Conservation (phyloP, 1,284 basidiomycete species). For the Pulchroboletus neoregius region DNA sequence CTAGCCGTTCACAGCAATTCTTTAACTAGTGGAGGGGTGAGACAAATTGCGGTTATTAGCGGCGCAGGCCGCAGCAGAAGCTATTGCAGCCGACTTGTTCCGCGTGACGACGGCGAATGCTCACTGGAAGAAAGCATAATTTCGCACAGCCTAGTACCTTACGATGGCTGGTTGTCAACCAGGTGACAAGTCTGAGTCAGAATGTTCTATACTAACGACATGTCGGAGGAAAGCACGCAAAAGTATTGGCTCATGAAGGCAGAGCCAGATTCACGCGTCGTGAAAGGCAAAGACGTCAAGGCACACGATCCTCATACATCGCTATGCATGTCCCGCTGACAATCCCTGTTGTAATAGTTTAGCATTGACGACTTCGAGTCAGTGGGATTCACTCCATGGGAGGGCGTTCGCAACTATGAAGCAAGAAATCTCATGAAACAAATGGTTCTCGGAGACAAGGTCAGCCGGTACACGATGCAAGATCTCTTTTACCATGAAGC, state of each 20-base stretch:
- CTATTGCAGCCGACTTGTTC: slow-evolving; percentile 7
- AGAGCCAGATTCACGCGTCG: slow-evolving; percentile 82
- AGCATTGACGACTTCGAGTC: slow-evolving; percentile 86
- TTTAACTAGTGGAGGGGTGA: slow-evolving; percentile 4
- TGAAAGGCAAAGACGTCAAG: slow-evolving; percentile 90
- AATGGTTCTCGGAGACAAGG: slow-evolving; percentile 85
- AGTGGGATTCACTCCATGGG: slow-evolving; percentile 78
- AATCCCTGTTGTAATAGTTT: slow-evolving; percentile 51
- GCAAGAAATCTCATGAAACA: slow-evolving; percentile 90
- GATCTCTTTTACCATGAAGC: neutral
- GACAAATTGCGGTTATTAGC: slow-evolving; percentile 1
- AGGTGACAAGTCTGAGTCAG: slow-evolving; percentile 8
- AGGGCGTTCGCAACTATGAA: slow-evolving; percentile 89
- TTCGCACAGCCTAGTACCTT: neutral
- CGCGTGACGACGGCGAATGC: too few species aligned
- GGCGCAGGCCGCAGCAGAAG: slow-evolving; percentile 11
- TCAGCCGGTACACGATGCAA: slow-evolving; percentile 31
- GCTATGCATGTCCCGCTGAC: neutral
- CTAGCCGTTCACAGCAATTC: neutral
- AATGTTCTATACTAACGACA: neutral
- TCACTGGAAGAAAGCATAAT: too few species aligned
- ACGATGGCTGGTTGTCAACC: neutral
- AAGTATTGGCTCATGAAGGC: slow-evolving; percentile 86
- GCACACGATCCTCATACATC: slow-evolving; percentile 38
- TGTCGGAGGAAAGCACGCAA: slow-evolving; percentile 8